Conservation (phyloP, 148 eudicot genomes). For the Pouteria glomerata region DNA sequence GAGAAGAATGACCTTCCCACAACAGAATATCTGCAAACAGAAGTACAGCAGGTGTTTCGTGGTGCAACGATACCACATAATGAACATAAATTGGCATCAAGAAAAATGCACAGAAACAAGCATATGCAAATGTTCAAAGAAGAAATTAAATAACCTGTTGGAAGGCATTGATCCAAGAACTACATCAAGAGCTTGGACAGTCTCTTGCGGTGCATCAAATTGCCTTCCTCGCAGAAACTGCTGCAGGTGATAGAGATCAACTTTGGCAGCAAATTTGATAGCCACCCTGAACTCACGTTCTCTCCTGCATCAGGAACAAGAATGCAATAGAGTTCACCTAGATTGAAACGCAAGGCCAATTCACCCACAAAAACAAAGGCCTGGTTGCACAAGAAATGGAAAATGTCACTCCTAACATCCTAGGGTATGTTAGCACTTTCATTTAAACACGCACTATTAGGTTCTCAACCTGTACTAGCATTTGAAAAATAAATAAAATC, state of each 20-base stretch:
- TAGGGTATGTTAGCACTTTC: too few relatives aligned
- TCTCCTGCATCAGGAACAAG: constrained; percentile 29
- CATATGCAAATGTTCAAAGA: too few relatives aligned
- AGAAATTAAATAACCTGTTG: constrained; percentile 9
- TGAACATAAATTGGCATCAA: too few relatives aligned
- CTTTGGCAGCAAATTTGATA: constrained; percentile 51
- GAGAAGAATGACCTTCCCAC: constrained; percentile 75
- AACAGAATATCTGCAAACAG: constrained; percentile 36
- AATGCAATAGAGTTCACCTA: neutral
- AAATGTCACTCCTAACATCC: too few relatives aligned
- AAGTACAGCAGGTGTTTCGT: neutral
- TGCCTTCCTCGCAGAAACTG: constrained; percentile 41
- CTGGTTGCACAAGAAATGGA: too few relatives aligned
- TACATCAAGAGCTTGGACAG: constrained; percentile 74
- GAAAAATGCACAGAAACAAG: neutral
- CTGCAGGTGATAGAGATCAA: constrained; percentile 37
- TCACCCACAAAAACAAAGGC: neutral
- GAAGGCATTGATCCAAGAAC: constrained; percentile 51
- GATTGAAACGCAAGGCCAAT: neutral
- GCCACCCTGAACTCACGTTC: constrained; percentile 47
- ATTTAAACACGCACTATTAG: too few relatives aligned
- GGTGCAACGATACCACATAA: neutral
- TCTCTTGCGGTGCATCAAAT: constrained; percentile 58
- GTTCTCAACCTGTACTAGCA: too few relatives aligned
- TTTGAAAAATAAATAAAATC: too few relatives aligned